These are phyloP conservation scores for Hamigera avellanea DNA, from an alignment of 495 filamentous ascomycete species.

Conservation along the genomic window DNA sequence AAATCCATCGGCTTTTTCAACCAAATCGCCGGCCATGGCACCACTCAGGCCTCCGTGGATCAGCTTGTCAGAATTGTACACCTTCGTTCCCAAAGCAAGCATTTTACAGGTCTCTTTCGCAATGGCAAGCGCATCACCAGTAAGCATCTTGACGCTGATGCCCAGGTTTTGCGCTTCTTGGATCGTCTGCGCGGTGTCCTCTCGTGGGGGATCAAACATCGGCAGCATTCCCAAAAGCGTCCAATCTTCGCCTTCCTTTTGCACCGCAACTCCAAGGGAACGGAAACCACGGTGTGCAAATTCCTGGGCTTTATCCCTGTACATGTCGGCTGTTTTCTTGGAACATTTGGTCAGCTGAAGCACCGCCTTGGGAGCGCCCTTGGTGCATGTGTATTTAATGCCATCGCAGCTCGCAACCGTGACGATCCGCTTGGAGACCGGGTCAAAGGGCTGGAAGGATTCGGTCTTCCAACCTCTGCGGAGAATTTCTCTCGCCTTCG, in stretches of 20 bases:
- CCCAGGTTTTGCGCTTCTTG: constrained; percentile 59
- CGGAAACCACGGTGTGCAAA: constrained; percentile 68
- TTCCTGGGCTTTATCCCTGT: constrained; percentile 55
- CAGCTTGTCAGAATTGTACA: constrained; percentile 60
- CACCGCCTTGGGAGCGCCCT: constrained; percentile 62
- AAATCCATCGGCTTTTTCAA: constrained; percentile 64
- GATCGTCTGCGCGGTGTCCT: constrained; percentile 68
- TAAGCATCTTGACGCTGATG: constrained; percentile 67
- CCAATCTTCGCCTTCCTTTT: constrained; percentile 51
- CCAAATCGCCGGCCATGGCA: constrained; percentile 57
- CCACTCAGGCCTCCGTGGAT: constrained; percentile 60
- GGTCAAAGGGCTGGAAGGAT: constrained; percentile 63
- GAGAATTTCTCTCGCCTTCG: constrained; percentile 52
- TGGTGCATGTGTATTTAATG: constrained; percentile 53
- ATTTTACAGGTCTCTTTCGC: constrained; percentile 72
- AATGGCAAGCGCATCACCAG: constrained; percentile 64
- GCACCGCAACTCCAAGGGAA: constrained; percentile 58
- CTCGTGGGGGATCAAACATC: constrained; percentile 66
- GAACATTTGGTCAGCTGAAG: constrained; percentile 52
- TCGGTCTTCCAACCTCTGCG: constrained; percentile 55
- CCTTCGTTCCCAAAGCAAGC: constrained; percentile 63
- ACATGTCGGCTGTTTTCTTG: constrained; percentile 45
- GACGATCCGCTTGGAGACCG: constrained; percentile 65
- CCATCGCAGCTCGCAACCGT: constrained; percentile 49
- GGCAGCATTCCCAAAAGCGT: constrained; percentile 58